Evolutionary conservation across 345 rosid genomes (phyloP).

Genomic region (Iberis pinnata): DNA sequence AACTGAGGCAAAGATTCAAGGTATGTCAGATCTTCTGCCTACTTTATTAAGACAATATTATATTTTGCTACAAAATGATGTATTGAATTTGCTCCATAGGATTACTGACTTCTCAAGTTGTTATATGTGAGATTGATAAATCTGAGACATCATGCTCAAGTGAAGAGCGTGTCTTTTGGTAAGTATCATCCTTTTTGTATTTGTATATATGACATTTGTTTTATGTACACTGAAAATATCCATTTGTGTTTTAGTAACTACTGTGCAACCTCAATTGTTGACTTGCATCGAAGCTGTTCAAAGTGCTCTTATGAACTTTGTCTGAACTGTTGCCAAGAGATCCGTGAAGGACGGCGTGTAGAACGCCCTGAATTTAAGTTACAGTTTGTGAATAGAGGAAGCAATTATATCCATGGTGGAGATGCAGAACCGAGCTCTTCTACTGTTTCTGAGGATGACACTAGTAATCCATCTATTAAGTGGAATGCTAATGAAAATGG

Average conservation of each 20-base stretch:
- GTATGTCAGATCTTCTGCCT: conserved; percentile 30
- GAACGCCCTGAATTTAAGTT: conserved; percentile 38
- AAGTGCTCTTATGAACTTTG: conserved; percentile 76
- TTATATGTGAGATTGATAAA: conserved; percentile 43
- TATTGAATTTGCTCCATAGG: conserved; percentile 13
- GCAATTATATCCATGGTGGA: conserved; percentile 70
- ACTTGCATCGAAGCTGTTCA: conserved; percentile 78
- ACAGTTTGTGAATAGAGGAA: conserved; percentile 45
- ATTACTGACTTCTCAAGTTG: conserved; percentile 30
- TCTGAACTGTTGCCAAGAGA: conserved; percentile 75
- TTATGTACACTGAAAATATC: background rate
- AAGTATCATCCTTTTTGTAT: conserved; percentile 14
- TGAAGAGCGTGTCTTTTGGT: conserved; percentile 89
- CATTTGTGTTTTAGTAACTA: conserved; percentile 47
- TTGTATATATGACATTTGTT: background rate
- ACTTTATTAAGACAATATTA: background rate
- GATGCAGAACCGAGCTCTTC: conserved; percentile 35
- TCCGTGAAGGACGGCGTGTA: conserved; percentile 45
- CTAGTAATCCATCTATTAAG: conserved; percentile 11
- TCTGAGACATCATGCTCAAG: conserved; percentile 41
- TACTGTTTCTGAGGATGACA: conserved; percentile 16
- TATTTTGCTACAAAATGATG: conserved; percentile 10
- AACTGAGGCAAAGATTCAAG: conserved; percentile 55
- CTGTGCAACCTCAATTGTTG: conserved; percentile 90
- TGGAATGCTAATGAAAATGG: conserved; percentile 55